Percentiles rank a stretch among this genome's conserved stretches.
Evolutionary conservation across 805 yeast genomes (phyloP).

Genomic region (Kluyveromyces starmeri): DNA sequence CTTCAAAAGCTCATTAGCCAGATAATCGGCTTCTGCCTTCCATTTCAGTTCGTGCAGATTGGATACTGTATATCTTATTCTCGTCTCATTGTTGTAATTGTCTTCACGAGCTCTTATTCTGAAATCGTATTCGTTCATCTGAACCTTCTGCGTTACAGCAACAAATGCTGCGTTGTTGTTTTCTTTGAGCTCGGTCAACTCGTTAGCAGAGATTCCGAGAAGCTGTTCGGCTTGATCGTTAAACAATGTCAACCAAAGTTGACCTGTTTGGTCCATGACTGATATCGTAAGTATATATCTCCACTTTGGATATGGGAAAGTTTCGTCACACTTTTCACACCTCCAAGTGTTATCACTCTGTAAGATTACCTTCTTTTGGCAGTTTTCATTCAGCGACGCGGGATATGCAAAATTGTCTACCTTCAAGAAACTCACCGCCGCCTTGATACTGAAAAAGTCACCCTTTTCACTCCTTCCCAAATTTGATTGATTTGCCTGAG

Average conservation of each 20-base stretch:
- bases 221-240: slow-evolving; percentile 73
- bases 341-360: slow-evolving; percentile 73
- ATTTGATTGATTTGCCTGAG: slow-evolving; percentile 54
- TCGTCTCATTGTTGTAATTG: slow-evolving; percentile 65
- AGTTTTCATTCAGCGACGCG: slow-evolving; percentile 68
- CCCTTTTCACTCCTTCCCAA: slow-evolving; percentile 70
- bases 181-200: slow-evolving; percentile 39
- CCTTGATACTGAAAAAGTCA: slow-evolving; percentile 70
- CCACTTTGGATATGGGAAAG: slow-evolving; percentile 59
- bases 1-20: slow-evolving; percentile 33
- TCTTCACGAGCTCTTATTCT: slow-evolving; percentile 79
- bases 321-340: slow-evolving; percentile 83
- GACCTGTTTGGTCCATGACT: slow-evolving; percentile 74
- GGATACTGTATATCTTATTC: slow-evolving; percentile 66
- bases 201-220: slow-evolving; percentile 56
- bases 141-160: slow-evolving; percentile 37
- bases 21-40: slow-evolving; percentile 49
- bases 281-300: slow-evolving; percentile 73
- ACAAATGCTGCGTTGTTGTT: slow-evolving; percentile 40
- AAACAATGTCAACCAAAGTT: slow-evolving; percentile 78
- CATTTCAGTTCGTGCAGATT: slow-evolving; percentile 46
- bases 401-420: slow-evolving; percentile 81
- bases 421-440: slow-evolving; percentile 60
- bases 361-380: slow-evolving; percentile 79
- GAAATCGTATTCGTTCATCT: slow-evolving; percentile 64